phyloP scores from a whole-genome alignment of 257 asterid genomes.

The Scutellaria baicalensis region DNA sequence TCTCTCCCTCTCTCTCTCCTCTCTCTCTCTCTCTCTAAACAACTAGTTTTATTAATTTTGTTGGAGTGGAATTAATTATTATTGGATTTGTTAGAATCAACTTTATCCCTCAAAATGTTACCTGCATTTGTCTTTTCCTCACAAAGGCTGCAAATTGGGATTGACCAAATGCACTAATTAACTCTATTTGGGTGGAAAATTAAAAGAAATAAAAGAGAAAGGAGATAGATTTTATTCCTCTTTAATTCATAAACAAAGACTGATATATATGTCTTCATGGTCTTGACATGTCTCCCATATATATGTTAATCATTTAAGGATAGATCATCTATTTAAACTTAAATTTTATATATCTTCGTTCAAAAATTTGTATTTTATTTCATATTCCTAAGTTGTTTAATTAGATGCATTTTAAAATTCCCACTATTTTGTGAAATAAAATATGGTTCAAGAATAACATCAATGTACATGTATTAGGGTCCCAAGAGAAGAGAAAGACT shows the following conservation, averaged over 20 bases:
- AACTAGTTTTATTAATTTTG: neutral
- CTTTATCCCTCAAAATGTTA: constrained; percentile 19
- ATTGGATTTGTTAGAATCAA: constrained; percentile 1
- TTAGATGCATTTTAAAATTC: too few relatives aligned
- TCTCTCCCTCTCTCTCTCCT: neutral
- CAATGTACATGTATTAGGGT: constrained; percentile 25
- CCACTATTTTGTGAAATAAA: too few relatives aligned
- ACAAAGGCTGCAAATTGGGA: constrained; percentile 25
- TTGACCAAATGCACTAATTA: constrained; percentile 25
- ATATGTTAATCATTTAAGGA: neutral
- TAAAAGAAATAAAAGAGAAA: neutral
- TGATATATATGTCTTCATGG: neutral
- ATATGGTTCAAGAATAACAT: too few relatives aligned
- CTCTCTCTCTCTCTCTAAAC: neutral
- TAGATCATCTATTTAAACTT: too few relatives aligned
- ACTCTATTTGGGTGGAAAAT: neutral
- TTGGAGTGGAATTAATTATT: neutral
- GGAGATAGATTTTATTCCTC: neutral
- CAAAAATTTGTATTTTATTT: too few relatives aligned
- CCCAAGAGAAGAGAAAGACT: constrained; percentile 22
- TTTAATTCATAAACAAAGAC: constrained; percentile 24
- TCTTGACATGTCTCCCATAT: neutral
- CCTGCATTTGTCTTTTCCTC: constrained; percentile 27
- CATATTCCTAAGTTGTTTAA: too few relatives aligned
- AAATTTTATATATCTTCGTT: too few relatives aligned